phyloP scores from a whole-genome alignment of 805 yeast species.

The Starmerella potacharoeniae region DNA sequence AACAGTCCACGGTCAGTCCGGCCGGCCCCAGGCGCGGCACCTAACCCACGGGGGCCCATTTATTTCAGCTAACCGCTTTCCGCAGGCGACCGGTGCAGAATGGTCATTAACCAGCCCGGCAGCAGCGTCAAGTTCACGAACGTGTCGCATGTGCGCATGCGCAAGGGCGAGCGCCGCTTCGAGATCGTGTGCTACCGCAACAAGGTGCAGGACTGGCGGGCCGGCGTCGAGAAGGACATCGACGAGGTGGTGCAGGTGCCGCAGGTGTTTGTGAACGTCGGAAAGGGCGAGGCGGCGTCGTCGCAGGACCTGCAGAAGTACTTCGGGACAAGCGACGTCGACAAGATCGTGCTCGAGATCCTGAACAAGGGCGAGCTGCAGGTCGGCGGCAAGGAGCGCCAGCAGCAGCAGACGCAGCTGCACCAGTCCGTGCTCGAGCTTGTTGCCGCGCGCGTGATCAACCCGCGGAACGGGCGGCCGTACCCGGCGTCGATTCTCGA shows the following conservation, averaged over 20 bases:
- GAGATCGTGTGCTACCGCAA: slow-evolving; percentile 96
- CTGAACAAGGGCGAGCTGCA: slow-evolving; percentile 88
- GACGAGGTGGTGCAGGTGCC: slow-evolving; percentile 95
- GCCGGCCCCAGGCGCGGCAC: too few relatives aligned
- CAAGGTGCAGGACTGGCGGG: slow-evolving; percentile 90
- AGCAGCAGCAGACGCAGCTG: slow-evolving; percentile 56
- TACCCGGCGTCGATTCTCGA: slow-evolving; percentile 93
- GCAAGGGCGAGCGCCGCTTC: slow-evolving; percentile 77
- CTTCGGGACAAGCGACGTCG: slow-evolving; percentile 66
- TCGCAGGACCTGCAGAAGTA: slow-evolving; percentile 65
- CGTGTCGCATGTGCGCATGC: slow-evolving; percentile 84
- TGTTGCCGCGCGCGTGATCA: slow-evolving; percentile 80
- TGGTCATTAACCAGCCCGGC: slow-evolving; percentile 50
- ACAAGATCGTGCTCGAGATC: slow-evolving; percentile 68
- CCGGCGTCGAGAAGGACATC: slow-evolving; percentile 76
- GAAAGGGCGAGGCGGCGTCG: slow-evolving; percentile 88
- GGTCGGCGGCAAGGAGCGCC: slow-evolving; percentile 85
- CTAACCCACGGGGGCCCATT: background rate
- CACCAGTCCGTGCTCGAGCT: slow-evolving; percentile 74
- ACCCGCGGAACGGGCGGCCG: slow-evolving; percentile 78
- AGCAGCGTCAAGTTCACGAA: slow-evolving; percentile 85
- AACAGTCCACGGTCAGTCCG: too few relatives aligned
- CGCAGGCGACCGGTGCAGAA: background rate
- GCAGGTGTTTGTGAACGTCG: slow-evolving; percentile 85
- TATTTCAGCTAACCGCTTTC: background rate